These are phyloP conservation scores for Tuber microsphaerosporum DNA, from an alignment of 495 filamentous ascomycete species.

Conservation along the genomic window DNA sequence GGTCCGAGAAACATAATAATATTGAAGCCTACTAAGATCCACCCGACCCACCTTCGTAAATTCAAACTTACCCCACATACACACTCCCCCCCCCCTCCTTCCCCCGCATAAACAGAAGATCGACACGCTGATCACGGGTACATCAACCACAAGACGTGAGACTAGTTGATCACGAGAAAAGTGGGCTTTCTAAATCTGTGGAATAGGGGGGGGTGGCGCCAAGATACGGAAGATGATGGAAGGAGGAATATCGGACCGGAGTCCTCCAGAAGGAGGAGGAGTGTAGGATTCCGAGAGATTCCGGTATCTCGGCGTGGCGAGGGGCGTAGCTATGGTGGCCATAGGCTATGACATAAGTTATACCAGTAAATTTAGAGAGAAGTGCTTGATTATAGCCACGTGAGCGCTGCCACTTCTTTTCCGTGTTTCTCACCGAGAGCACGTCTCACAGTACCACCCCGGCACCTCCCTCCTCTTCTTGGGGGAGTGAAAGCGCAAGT, in stretches of 20 bases:
- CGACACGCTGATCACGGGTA: neutral
- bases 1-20: neutral
- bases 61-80: neutral
- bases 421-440: no score
- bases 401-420: no score
- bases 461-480: no score
- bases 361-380: no score
- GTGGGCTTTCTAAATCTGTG: neutral
- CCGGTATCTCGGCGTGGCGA: no score
- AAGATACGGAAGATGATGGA: neutral
- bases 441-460: no score
- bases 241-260: neutral
- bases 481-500: no score
- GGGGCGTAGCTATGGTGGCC: no score
- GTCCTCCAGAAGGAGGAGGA: neutral
- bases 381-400: no score
- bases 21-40: neutral
- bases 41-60: neutral
- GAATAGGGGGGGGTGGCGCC: no score
- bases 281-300: neutral
- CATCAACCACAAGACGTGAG: neutral
- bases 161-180: neutral
- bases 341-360: no score
- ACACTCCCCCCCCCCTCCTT: no score
- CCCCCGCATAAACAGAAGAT: neutral